These are phyloP conservation scores for Sporothrix curviconia DNA, from an alignment of 2,329 filamentous ascomycete genomes.

Conservation along the genomic window DNA sequence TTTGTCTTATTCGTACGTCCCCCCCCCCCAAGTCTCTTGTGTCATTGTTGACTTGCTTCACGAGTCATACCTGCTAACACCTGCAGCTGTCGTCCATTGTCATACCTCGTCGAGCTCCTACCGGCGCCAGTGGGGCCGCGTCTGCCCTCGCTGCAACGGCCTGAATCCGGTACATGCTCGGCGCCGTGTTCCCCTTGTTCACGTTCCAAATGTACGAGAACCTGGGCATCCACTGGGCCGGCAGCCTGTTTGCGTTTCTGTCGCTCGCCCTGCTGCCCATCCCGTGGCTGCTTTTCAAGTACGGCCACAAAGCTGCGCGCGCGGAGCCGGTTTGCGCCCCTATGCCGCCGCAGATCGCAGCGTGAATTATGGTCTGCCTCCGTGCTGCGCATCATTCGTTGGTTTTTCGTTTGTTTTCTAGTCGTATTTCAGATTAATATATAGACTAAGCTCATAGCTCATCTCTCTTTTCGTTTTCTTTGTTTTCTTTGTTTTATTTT, in stretches of 20 bases:
- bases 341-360: too few relatives aligned
- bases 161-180: slow-evolving; percentile 4
- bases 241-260: slow-evolving; percentile 11
- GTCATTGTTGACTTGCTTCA: too few relatives aligned
- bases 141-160: slow-evolving; percentile 6
- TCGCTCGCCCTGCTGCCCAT: slow-evolving; percentile 6
- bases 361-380: too few relatives aligned
- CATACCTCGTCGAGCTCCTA: slow-evolving; percentile 7
- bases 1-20: slow-evolving; percentile 4
- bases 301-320: slow-evolving; percentile 1
- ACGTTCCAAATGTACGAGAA: slow-evolving; percentile 10
- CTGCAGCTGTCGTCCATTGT: not conserved
- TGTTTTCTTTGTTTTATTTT: too few relatives aligned
- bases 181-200: slow-evolving; percentile 4
- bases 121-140: not conserved
- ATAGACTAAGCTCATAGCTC: too few relatives aligned
- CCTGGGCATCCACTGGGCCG: slow-evolving; percentile 7
- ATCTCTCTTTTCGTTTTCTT: too few relatives aligned
- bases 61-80: not conserved
- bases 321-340: not conserved
- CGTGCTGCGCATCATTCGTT: too few relatives aligned
- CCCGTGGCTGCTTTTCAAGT: slow-evolving; percentile 1
- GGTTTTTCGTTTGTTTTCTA: too few relatives aligned
- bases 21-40: not conserved
- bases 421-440: too few relatives aligned